Base-by-base conservation (phyloP, 2,329 filamentous ascomycete genomes). In the Cadophora luteo-olivacea region DNA sequence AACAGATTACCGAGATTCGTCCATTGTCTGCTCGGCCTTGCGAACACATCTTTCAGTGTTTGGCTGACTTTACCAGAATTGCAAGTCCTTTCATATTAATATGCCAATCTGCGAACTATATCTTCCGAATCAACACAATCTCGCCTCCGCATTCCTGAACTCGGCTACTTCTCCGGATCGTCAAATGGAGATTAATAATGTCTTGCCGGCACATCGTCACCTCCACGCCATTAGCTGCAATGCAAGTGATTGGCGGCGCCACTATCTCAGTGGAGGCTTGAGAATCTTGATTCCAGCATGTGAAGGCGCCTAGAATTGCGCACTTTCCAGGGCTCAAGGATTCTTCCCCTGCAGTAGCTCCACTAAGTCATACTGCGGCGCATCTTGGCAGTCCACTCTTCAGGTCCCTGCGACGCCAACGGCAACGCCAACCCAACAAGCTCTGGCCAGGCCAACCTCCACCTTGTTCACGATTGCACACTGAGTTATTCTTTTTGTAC, bases 261-360 rank as follows among this genome's bases (percentile, higher is more conserved):
- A 60, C 22, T 25, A 60, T 38, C 36, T 25, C 33, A 22, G 55
- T 41, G 36, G n/a, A 38, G 36, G 55, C 33, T 25, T 60, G 22
- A 22, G 25, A 58, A 38, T 60, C 55, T 24, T 38, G 55, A 24
- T 41, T 41, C 33, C 9, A 60, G 55, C 55, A 60, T 60, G 33
- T 41, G 33, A 60, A 41, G 55, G 4, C 29, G 14, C 24, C 38
- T 61, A 24, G 24, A 14, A 61, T 61, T 38, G 38, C 58, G 58
- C 36, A 29, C 25, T 48, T 24, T 38, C 4, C 29, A 11, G 6
- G 32, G 16, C n/a, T 12, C n/a, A 57, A 8, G 29, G 54, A 9
- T 11, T n/a, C 19, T 29, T 57, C 54, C 54, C 54, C 54, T 57
- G 54, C 54, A 57, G 54, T 36, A 57, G 54, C 32, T 57, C 54